Conservation (phyloP, 1,284 basidiomycete genomes). For the Tremellales sp. region DNA sequence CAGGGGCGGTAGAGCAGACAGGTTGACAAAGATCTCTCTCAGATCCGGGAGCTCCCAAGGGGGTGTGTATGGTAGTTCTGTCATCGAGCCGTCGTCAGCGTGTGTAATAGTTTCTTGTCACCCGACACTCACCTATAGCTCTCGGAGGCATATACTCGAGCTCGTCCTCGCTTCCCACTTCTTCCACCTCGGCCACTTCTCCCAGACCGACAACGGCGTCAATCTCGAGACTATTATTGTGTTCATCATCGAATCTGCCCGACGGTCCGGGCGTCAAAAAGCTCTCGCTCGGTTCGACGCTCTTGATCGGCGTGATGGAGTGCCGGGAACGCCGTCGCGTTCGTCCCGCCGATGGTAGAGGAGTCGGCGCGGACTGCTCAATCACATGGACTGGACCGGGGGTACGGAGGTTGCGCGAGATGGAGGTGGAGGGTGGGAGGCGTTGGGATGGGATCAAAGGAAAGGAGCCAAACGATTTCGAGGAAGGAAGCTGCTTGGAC, state of each 20-base stretch:
- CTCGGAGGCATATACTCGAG: slow-evolving; percentile 39
- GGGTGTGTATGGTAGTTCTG: slow-evolving; percentile 27
- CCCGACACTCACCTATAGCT: slow-evolving; percentile 20
- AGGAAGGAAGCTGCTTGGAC: slow-evolving; percentile 19
- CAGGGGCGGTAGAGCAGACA: slow-evolving; percentile 21
- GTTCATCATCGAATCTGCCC: slow-evolving; percentile 33
- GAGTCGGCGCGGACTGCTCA: slow-evolving; percentile 22
- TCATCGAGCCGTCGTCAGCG: background rate
- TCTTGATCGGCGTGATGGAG: slow-evolving; percentile 13
- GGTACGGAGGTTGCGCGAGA: slow-evolving; percentile 15
- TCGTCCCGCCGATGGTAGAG: slow-evolving; percentile 38
- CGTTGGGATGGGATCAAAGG: slow-evolving; percentile 13
- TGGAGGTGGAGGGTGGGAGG: background rate
- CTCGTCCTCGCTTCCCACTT: slow-evolving; percentile 25
- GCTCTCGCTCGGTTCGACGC: background rate
- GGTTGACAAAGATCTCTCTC: slow-evolving; percentile 8
- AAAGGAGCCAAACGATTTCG: slow-evolving; percentile 28
- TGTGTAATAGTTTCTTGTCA: background rate
- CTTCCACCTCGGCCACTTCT: slow-evolving; percentile 19
- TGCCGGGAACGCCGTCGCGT: slow-evolving; percentile 28
- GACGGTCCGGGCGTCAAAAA: slow-evolving; percentile 26
- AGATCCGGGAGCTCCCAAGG: slow-evolving; percentile 22
- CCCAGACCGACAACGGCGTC: slow-evolving; percentile 7
- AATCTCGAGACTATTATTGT: slow-evolving; percentile 3
- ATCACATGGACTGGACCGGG: slow-evolving; percentile 12